phyloP scores from a whole-genome alignment of 495 filamentous ascomycete species.

The Apodospora peruviana region DNA sequence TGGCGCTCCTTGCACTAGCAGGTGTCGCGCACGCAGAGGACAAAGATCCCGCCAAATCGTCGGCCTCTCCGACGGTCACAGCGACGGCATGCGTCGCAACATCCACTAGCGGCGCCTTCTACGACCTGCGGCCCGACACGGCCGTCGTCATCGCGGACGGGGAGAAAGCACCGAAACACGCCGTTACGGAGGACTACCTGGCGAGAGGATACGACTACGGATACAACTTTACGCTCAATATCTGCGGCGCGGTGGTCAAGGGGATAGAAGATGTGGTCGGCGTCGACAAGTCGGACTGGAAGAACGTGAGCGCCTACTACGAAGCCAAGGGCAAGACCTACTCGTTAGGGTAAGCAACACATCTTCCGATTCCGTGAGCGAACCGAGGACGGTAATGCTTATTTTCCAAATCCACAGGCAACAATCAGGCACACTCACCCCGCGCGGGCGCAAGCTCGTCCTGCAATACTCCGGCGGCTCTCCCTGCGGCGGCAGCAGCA shows the following conservation, averaged over 20 bases:
- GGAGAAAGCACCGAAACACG: conserved; percentile 50
- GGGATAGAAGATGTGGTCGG: conserved; percentile 64
- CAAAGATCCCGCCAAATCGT: conserved; percentile 7
- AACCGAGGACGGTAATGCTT: conserved; percentile 6
- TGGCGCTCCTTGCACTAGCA: conserved; percentile 14
- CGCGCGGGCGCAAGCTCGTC: conserved; percentile 85
- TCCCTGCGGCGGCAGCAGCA: conserved; percentile 60
- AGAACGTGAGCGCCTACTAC: conserved; percentile 91
- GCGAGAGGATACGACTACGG: conserved; percentile 79
- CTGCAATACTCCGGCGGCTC: conserved; percentile 90
- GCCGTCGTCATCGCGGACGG: conserved; percentile 48
- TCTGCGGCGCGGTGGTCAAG: conserved; percentile 84
- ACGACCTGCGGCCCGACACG: conserved; percentile 76
- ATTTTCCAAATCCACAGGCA: conserved; percentile 41
- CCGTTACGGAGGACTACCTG: conserved; percentile 64
- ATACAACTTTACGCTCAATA: conserved; percentile 91
- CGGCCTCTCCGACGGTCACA: conserved; percentile 19
- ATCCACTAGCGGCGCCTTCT: conserved; percentile 74
- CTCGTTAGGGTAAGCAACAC: conserved; percentile 67
- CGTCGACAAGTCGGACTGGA: conserved; percentile 57
- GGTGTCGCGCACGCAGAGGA: conserved; percentile 14
- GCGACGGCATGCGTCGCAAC: conserved; percentile 71
- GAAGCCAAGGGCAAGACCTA: conserved; percentile 65
- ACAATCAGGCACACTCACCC: conserved; percentile 60
- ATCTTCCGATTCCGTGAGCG: background rate